Evolutionary conservation across 169 alveolate species (phyloP), one percentile per base, ranked within the genome.

Genomic region (Cryptosporidium canis): DNA sequence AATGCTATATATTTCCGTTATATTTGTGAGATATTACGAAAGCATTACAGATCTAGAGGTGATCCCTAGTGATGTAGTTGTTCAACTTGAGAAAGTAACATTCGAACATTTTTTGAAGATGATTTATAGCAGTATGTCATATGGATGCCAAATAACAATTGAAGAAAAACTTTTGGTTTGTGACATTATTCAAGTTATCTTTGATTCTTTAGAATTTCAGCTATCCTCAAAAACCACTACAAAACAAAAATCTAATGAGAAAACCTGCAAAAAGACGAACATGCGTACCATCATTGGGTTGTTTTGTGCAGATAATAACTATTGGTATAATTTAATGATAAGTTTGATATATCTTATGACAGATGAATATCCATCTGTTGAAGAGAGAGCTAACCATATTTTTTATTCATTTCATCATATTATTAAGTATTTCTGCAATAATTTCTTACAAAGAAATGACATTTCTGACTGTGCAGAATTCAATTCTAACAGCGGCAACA

Each of bases 241-340:
- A 3, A 16, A 61, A 35, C 24, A 61, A 61, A 61, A 29, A 51
- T 51, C 0, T 12, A 51, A 51, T 21, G n/a, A 51, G 9, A 51
- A 18, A 51, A 16, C 18, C 24, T 1, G 0, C 3, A 48, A 31
- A n/a, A n/a, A 47, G 29, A 33, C 16, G 3, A 8, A 31, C 21
- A 53, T 24, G n/a, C n/a, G 67, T 24, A 70, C 67, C 16, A 53
- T 70, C 16, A 9, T 24, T 70, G 11, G 2, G 33, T 37, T 48
- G 21, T 51, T 70, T 18, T 48, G 24, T 18, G 14, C 21, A 2
- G 53, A 70, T 11, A 24, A 70, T 29, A n/a, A 70, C 9, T 51
- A 55, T 31, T 70, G 84, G 84, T 70, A 48, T 41, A 70, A 55
- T 31, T 51, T 70, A 6, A 70, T 70, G 84, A 16, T 70, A 31